These are phyloP conservation scores for Arxiozyma telluris DNA, from an alignment of 1,139 yeast genomes.

Conservation along the genomic window DNA sequence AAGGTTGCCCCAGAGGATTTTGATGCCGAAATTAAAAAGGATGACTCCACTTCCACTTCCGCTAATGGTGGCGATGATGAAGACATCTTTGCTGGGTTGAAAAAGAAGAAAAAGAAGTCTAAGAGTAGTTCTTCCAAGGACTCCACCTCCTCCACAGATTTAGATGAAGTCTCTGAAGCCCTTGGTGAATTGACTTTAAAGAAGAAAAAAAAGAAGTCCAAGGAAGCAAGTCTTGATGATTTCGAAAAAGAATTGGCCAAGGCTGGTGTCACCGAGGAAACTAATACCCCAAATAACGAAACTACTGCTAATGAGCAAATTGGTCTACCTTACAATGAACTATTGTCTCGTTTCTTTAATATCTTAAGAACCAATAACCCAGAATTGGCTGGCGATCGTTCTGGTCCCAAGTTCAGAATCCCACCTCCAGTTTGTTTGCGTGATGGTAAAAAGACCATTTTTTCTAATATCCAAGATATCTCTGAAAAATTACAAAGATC, in stretches of 20 bases:
- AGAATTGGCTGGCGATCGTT: conserved; percentile 93
- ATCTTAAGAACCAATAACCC: conserved; percentile 91
- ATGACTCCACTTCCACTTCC: conserved; percentile 12
- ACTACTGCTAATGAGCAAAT: conserved; percentile 35
- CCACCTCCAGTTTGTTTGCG: conserved; percentile 97
- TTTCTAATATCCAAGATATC: conserved; percentile 92
- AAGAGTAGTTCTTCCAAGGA: conserved; percentile 26
- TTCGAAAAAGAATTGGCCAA: conserved; percentile 85
- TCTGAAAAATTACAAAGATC: conserved; percentile 91
- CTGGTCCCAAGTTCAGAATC: conserved; percentile 87
- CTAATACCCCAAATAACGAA: conserved; percentile 29
- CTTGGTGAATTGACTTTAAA: conserved; percentile 73
- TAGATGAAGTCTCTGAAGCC: conserved; percentile 52
- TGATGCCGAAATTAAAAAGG: conserved; percentile 16
- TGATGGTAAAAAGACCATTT: conserved; percentile 96
- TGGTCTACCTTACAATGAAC: conserved; percentile 68
- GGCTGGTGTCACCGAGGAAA: conserved; percentile 64
- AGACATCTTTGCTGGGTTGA: conserved; percentile 40
- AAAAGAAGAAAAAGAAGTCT: conserved; percentile 43
- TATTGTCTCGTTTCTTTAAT: conserved; percentile 74
- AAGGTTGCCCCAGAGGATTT: conserved; percentile 33
- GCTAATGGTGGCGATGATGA: conserved; percentile 30
- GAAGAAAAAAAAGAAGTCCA: conserved; percentile 66
- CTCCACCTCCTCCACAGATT: conserved; percentile 32
- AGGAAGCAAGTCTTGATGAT: conserved; percentile 51